A percentile compares a stretch with the other conserved stretches of the same genome.
Evolutionary conservation across 805 yeast species (phyloP).

Genomic region (Ogataea degrootiae): DNA sequence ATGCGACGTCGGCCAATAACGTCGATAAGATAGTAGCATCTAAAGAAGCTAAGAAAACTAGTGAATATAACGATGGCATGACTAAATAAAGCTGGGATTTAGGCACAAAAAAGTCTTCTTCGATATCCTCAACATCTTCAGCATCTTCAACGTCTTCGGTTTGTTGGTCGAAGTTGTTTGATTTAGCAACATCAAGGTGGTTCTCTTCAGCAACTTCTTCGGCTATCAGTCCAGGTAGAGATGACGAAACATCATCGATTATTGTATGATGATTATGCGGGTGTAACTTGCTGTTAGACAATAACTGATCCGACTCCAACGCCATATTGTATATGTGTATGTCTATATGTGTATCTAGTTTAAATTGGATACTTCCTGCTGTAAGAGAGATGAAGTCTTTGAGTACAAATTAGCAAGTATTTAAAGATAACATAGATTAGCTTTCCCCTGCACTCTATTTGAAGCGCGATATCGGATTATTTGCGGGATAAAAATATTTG

Average conservation of each 20-base stretch:
- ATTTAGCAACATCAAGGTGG: background rate
- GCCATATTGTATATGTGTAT: background rate
- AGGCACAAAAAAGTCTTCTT: slow-evolving; percentile 26
- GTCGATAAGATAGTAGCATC: slow-evolving; percentile 70
- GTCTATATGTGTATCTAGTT: too few relatives aligned
- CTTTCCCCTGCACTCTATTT: too few relatives aligned
- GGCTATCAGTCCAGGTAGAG: slow-evolving; percentile 26
- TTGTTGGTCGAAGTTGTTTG: slow-evolving; percentile 1
- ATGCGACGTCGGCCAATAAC: slow-evolving; percentile 58
- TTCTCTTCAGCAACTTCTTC: slow-evolving; percentile 24
- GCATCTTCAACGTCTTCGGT: background rate
- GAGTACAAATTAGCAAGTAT: too few relatives aligned
- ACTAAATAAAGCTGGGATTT: slow-evolving; percentile 28
- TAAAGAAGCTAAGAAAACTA: slow-evolving; percentile 57
- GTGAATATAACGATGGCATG: slow-evolving; percentile 38
- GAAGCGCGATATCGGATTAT: too few relatives aligned
- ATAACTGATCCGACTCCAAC: background rate
- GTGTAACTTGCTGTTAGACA: background rate
- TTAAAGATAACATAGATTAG: too few relatives aligned
- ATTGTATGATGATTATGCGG: background rate
- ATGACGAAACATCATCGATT: slow-evolving; percentile 22
- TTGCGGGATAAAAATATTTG: too few relatives aligned
- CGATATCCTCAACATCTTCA: background rate
- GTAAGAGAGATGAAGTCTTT: too few relatives aligned
- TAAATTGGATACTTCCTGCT: too few relatives aligned